Evolutionary conservation across 2,329 filamentous ascomycete genomes (phyloP).

Genomic region (Fragosphaeria purpurea): DNA sequence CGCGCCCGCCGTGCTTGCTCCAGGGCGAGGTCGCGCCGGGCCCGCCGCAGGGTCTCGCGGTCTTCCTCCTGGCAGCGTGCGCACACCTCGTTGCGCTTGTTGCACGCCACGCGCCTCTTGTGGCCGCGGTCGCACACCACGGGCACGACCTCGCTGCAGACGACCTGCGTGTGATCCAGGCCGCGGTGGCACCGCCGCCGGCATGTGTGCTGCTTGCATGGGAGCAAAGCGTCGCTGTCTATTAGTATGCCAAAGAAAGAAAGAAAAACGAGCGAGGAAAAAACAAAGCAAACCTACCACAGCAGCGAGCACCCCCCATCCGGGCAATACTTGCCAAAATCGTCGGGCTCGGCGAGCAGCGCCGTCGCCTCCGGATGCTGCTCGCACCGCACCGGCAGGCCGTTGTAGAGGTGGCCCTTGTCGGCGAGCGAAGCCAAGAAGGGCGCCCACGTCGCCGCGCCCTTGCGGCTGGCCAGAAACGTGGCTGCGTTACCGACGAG

Average conservation of each 20-base stretch:
- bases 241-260: too few species aligned
- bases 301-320: conserved; percentile 58
- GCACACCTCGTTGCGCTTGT: conserved; percentile 31
- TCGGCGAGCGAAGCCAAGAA: conserved; percentile 47
- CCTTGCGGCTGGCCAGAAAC: conserved; percentile 50
- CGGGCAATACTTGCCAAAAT: conserved; percentile 54
- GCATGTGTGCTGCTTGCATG: conserved; percentile 52
- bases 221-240: conserved; percentile 25
- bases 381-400: conserved; percentile 50
- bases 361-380: conserved; percentile 42
- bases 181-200: conserved; percentile 51
- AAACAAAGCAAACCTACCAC: conserved; percentile 23
- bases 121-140: conserved; percentile 45
- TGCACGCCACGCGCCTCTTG: conserved; percentile 35
- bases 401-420: conserved; percentile 44
- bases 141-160: conserved; percentile 26
- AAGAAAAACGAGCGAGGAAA: too few species aligned
- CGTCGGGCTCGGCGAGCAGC: conserved; percentile 36
- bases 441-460: conserved; percentile 43
- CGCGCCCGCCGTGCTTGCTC: conserved; percentile 36
- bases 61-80: conserved; percentile 41
- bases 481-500: conserved; percentile 61
- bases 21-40: conserved; percentile 37
- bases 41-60: conserved; percentile 30
- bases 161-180: conserved; percentile 41